These are phyloP conservation scores for Leishmania tarentolae DNA, from an alignment of 208 protist species.

Conservation along the genomic window DNA sequence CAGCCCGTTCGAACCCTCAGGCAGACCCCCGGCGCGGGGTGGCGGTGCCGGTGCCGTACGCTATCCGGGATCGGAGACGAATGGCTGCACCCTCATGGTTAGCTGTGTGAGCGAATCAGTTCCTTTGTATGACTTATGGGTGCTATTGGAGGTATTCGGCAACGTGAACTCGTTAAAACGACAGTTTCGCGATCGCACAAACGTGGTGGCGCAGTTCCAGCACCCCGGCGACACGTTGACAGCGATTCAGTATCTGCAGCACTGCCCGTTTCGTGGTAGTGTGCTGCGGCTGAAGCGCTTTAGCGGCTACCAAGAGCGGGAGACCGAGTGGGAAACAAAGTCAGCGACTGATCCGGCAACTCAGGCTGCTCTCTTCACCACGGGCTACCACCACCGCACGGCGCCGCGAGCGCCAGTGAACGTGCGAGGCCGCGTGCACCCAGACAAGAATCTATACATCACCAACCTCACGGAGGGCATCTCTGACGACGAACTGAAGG, in stretches of 20 bases:
- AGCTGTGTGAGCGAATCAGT: constrained; percentile 65
- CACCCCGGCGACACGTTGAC: constrained; percentile 63
- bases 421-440: constrained; percentile 63
- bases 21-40: constrained; percentile 5
- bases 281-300: constrained; percentile 74
- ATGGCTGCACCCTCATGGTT: constrained; percentile 69
- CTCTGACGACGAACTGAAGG: constrained; percentile 67
- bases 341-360: constrained; percentile 74
- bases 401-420: constrained; percentile 72
- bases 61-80: constrained; percentile 7
- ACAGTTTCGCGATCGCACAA: constrained; percentile 72
- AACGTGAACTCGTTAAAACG: constrained; percentile 88
- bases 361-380: constrained; percentile 62
- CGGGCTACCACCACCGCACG: constrained; percentile 81
- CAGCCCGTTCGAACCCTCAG: constrained; percentile 18
- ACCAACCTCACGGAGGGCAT: constrained; percentile 73
- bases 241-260: constrained; percentile 74
- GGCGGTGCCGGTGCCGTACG: not conserved
- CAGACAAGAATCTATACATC: constrained; percentile 78
- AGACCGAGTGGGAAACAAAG: constrained; percentile 77
- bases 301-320: constrained; percentile 70
- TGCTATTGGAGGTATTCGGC: constrained; percentile 89
- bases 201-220: constrained; percentile 83
- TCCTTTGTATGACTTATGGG: constrained; percentile 80
- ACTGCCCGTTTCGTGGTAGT: constrained; percentile 68